These are phyloP conservation scores for Symbiodinium pilosum DNA, from an alignment of 73 alveolate genomes.

Conservation along the genomic window DNA sequence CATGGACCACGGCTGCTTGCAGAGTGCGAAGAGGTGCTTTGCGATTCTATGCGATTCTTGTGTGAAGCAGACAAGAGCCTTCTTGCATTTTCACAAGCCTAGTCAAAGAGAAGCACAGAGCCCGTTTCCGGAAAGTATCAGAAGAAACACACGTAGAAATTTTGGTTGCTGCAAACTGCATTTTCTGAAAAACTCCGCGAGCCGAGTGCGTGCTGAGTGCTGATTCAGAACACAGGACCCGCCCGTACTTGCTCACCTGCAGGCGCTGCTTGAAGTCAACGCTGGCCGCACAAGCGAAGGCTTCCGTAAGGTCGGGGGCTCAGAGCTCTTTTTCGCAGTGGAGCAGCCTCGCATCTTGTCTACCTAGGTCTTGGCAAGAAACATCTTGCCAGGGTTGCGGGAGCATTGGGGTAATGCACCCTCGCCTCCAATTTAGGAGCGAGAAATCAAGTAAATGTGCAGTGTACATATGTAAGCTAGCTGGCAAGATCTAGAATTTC, in stretches of 20 bases:
- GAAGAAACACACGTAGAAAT: not conserved
- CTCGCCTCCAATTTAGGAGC: not conserved
- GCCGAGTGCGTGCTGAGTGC: too few species aligned
- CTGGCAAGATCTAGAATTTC: too few species aligned
- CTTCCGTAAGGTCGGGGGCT: not conserved
- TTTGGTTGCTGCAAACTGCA: not conserved
- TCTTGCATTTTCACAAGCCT: too few species aligned
- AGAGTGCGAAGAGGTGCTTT: conserved; percentile 53
- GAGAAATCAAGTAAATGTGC: too few species aligned
- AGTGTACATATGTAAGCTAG: too few species aligned
- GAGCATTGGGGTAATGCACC: conserved; percentile 4
- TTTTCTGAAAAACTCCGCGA: not conserved
- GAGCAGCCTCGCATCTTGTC: not conserved
- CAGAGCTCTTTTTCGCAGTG: not conserved
- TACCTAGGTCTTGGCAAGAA: conserved; percentile 35
- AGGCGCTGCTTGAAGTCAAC: not conserved
- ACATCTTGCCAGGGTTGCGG: conserved; percentile 35
- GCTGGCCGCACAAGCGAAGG: conserved; percentile 1
- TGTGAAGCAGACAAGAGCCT: too few species aligned
- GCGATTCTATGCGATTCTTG: too few species aligned
- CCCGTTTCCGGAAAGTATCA: not conserved
- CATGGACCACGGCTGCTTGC: conserved; percentile 79
- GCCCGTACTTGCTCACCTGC: not conserved
- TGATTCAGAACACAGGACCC: too few species aligned
- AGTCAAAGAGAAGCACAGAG: not conserved